These are phyloP conservation scores for Massarina eburnea DNA, from an alignment of 2,329 filamentous ascomycete species.

Conservation along the genomic window DNA sequence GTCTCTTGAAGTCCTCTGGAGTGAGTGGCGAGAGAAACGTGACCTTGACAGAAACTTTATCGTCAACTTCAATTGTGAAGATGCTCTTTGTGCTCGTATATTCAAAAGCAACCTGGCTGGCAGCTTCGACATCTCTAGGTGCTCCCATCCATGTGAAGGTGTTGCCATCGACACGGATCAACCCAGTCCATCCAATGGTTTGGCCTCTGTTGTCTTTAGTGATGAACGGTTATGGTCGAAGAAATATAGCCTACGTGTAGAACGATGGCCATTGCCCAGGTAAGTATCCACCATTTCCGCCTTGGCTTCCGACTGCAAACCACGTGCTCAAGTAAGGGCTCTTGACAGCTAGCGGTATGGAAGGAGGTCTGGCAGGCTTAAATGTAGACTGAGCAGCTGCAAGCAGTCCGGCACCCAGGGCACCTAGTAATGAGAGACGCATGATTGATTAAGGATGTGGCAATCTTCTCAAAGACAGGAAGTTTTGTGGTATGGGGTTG, in stretches of 20 bases:
- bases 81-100: constrained; percentile 74
- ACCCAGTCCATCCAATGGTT: constrained; percentile 66
- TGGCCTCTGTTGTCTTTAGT: constrained; percentile 49
- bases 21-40: constrained; percentile 73
- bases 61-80: constrained; percentile 67
- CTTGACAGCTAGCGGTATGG: constrained; percentile 71
- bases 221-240: constrained; percentile 14
- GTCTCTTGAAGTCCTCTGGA: constrained; percentile 64
- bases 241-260: constrained; percentile 58
- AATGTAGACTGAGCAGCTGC: constrained; percentile 54
- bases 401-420: constrained; percentile 19
- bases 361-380: constrained; percentile 64
- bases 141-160: constrained; percentile 44
- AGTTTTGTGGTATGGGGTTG: not conserved
- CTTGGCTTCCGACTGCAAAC: constrained; percentile 63
- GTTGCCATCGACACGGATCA: constrained; percentile 64
- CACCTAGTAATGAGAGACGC: constrained; percentile 17
- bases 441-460: constrained; percentile 18
- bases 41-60: constrained; percentile 64
- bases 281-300: constrained; percentile 66
- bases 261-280: constrained; percentile 70
- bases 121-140: constrained; percentile 52
- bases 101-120: constrained; percentile 63
- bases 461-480: not conserved
- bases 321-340: constrained; percentile 75